Evolutionary conservation across 2,329 filamentous ascomycete species (phyloP), one percentile per base, ranked within the genome.

Genomic region (Sporothrix euskadiensis): DNA sequence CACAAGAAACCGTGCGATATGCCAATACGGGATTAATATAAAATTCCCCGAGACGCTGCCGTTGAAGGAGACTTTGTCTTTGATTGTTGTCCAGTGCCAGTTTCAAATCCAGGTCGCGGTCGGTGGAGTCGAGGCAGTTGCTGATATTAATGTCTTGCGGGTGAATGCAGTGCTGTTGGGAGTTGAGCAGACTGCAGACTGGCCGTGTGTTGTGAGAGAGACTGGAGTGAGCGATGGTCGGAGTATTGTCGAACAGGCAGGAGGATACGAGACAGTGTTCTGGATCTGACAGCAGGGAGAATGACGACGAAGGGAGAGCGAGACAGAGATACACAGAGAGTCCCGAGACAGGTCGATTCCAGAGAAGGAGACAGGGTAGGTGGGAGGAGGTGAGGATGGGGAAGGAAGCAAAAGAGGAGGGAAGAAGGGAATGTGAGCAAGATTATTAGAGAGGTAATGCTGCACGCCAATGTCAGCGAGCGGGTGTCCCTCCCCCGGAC

Each of bases 41-140:
- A 44, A 70, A 59, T 69, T 57, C 52, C 63, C 68, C 49, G 61
- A 65, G 35, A 66, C 61, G 61, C 22, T 66, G 61, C 61, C 59
- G 35, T 41, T 44, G 59, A 65, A 44, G n/a, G 56, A 32, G 26
- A 22, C 22, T 22, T 57, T 26, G 35, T 9, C 1, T 39, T 61
- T 16, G 56, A 2, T n/a, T 35, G 41, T 12, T 44, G 9, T 44
- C 41, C 41, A 44, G 41, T 44, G 3, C 41, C 44, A 49, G 44
- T 10, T 66, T n/a, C 61, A 22, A 22, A 19, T 39, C 32, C 66
- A 56, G 66, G 47, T 35, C 49, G 49, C 30, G n/a, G 4, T 16
- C 12, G 7, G 65, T 68, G 44, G 16, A 68, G 61, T 47, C 44
- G 32, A 35, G 30, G 9, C 30, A 69, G 66, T 12, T 69, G 49